These are phyloP conservation scores for Epichloe gansuensis DNA, from an alignment of 2,329 filamentous ascomycete genomes.

Conservation along the genomic window DNA sequence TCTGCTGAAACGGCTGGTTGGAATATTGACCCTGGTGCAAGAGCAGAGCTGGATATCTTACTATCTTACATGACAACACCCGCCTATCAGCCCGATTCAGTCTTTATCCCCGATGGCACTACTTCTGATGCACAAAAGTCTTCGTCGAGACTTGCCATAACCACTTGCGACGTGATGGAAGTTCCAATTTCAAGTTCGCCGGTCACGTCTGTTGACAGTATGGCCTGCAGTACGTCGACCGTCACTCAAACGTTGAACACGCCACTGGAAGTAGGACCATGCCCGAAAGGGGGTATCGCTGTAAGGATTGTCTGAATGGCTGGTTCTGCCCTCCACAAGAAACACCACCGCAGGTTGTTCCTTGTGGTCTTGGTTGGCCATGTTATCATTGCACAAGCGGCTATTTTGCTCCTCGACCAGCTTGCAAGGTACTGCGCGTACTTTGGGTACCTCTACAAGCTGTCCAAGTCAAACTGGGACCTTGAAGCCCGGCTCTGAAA, in stretches of 20 bases:
- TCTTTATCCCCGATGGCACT: not conserved
- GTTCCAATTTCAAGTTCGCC: not conserved
- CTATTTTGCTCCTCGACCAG: slow-evolving; percentile 13
- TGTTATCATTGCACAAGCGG: slow-evolving; percentile 20
- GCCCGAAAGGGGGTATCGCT: slow-evolving; percentile 17
- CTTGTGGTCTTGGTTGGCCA: slow-evolving; percentile 20
- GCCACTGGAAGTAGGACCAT: slow-evolving; percentile 8
- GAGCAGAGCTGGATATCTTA: not conserved
- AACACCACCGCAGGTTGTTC: slow-evolving; percentile 17
- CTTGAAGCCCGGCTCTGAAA: not conserved
- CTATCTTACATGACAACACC: not conserved
- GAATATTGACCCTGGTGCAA: slow-evolving; percentile 1
- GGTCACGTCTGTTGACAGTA: not conserved
- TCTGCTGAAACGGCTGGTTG: not conserved
- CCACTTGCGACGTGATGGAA: not conserved
- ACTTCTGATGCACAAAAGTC: not conserved
- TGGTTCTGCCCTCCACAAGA: slow-evolving; percentile 21
- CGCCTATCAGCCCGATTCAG: not conserved
- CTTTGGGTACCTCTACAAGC: not conserved
- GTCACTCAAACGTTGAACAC: not conserved
- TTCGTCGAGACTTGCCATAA: not conserved
- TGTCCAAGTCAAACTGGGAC: not conserved
- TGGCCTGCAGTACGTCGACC: not conserved
- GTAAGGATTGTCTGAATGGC: slow-evolving; percentile 18
- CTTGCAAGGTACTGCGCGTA: not conserved